Evolutionary conservation across 2,329 filamentous ascomycete species (phyloP).

Genomic region (Ophiocordyceps australis): DNA sequence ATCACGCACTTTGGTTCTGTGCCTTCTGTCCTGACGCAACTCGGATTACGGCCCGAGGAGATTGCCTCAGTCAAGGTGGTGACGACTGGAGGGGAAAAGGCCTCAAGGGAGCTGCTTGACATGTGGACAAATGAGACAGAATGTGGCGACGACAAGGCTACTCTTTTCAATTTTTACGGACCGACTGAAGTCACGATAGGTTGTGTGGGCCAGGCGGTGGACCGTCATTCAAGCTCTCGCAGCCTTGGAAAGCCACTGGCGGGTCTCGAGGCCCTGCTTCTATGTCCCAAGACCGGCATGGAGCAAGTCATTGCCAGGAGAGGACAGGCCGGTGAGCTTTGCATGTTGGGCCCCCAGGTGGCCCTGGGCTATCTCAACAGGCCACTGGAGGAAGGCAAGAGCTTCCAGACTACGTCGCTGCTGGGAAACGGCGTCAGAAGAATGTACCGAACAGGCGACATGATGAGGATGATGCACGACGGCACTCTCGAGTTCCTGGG

Average conservation of each 20-base stretch:
- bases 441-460: slow-evolving; percentile 5
- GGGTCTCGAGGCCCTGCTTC: slow-evolving; percentile 4
- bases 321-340: slow-evolving; percentile 19
- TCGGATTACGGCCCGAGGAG: slow-evolving; percentile 31
- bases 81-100: slow-evolving; percentile 45
- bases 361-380: slow-evolving; percentile 22
- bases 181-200: slow-evolving; percentile 51
- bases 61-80: slow-evolving; percentile 44
- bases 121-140: slow-evolving; percentile 32
- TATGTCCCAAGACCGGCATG: slow-evolving; percentile 1
- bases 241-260: slow-evolving; percentile 6
- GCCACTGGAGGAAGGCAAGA: slow-evolving; percentile 4
- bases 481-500: slow-evolving; percentile 4
- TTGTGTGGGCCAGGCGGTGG: slow-evolving; percentile 11
- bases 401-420: slow-evolving; percentile 2
- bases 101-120: slow-evolving; percentile 47
- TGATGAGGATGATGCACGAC: slow-evolving; percentile 5
- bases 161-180: slow-evolving; percentile 21
- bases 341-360: slow-evolving; percentile 24
- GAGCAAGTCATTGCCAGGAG: slow-evolving; percentile 4
- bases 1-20: slow-evolving; percentile 50
- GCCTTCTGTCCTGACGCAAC: slow-evolving; percentile 39
- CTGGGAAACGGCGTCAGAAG: slow-evolving; percentile 1
- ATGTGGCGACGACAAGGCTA: not conserved
- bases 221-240: slow-evolving; percentile 4